Evolutionary conservation across 2,329 filamentous ascomycete genomes (phyloP).

Genomic region (Ophiostoma ulmi): DNA sequence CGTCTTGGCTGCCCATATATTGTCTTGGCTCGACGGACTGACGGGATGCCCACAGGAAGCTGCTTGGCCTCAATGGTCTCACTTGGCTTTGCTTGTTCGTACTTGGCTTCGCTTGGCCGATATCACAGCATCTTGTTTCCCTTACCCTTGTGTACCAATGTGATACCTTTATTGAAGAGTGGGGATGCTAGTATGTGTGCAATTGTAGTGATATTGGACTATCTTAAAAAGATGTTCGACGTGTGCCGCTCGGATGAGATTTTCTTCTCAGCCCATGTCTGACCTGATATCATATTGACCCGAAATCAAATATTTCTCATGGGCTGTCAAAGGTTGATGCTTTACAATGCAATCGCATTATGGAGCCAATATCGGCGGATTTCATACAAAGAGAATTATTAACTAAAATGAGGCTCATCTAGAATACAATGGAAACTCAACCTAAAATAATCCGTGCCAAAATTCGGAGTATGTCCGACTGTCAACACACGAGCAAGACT

Average conservation of each 20-base stretch:
- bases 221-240: background rate
- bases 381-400: background rate
- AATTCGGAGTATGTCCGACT: slow-evolving; percentile 5
- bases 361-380: background rate
- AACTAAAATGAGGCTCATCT: background rate
- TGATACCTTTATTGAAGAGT: background rate
- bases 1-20: slow-evolving; percentile 11
- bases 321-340: background rate
- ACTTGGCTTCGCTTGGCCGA: slow-evolving; percentile 16
- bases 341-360: background rate
- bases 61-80: background rate
- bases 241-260: background rate
- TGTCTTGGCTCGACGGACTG: background rate
- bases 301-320: background rate
- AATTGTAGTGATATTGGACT: background rate
- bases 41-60: slow-evolving; percentile 1
- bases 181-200: background rate
- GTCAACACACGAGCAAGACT: slow-evolving; percentile 13
- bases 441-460: background rate
- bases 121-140: background rate
- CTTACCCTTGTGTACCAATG: background rate
- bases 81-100: slow-evolving; percentile 18
- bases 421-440: background rate
- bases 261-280: background rate
- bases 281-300: too few relatives aligned